Percentiles rank a stretch among this genome's conserved stretches.
These are phyloP conservation scores for Monosporascus sp. DNA, from an alignment of 2,329 filamentous ascomycete species.

Conservation along the genomic window DNA sequence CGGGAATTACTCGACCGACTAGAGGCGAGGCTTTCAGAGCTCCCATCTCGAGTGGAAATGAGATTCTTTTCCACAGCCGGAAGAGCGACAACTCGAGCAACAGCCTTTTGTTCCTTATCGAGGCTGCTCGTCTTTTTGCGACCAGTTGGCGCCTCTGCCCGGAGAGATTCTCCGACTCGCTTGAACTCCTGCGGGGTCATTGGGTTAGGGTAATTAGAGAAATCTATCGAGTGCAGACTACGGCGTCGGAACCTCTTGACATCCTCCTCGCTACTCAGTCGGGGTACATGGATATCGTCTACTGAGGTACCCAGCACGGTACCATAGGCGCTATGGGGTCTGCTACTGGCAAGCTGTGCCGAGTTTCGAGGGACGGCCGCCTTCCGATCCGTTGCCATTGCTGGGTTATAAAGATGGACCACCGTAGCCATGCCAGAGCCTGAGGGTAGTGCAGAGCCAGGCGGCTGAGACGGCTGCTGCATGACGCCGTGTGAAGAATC, in stretches of 20 bases:
- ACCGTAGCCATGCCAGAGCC: slow-evolving; percentile 49
- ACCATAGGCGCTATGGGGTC: slow-evolving; percentile 50
- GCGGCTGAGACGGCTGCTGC: slow-evolving; percentile 23
- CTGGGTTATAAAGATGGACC: slow-evolving; percentile 49
- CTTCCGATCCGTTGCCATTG: slow-evolving; percentile 30
- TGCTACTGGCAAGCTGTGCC: slow-evolving; percentile 29
- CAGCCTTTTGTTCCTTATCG: slow-evolving; percentile 36
- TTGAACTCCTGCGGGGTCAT: slow-evolving; percentile 32
- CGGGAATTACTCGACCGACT: slow-evolving; percentile 54
- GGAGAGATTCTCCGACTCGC: slow-evolving; percentile 29
- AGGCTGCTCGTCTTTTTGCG: slow-evolving; percentile 23
- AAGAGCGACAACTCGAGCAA: slow-evolving; percentile 27
- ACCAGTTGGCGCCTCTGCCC: slow-evolving; percentile 22
- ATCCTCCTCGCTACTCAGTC: slow-evolving; percentile 54
- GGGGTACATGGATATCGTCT: slow-evolving; percentile 65
- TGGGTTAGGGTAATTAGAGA: slow-evolving; percentile 35
- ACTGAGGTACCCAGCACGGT: slow-evolving; percentile 42
- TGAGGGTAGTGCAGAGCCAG: slow-evolving; percentile 39
- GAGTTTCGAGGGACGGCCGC: slow-evolving; percentile 25
- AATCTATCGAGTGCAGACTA: slow-evolving; percentile 67
- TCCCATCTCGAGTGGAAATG: slow-evolving; percentile 44
- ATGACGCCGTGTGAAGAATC: slow-evolving; percentile 36
- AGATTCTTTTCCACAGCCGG: slow-evolving; percentile 27
- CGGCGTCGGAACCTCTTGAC: slow-evolving; percentile 74
- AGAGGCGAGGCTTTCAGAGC: slow-evolving; percentile 60